Evolutionary conservation across 2,329 filamentous ascomycete genomes (phyloP).

Genomic region (Pseudogymnoascus sp.): DNA sequence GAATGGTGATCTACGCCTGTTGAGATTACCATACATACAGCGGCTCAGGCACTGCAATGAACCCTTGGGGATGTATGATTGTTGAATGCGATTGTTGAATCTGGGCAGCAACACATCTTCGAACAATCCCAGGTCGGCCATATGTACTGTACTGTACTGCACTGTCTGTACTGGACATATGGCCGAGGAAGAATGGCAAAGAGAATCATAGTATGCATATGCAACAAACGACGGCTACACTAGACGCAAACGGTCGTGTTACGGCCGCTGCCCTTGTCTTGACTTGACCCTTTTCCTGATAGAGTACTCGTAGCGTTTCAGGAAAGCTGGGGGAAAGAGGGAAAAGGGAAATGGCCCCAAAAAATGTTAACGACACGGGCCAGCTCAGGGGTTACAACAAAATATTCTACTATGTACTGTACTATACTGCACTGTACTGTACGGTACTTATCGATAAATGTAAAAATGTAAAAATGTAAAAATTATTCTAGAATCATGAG

Average conservation of each 20-base stretch:
- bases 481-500: neutral
- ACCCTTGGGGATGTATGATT: neutral
- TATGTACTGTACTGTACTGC: neutral
- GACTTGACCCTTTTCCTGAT: neutral
- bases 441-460: neutral
- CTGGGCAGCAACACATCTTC: neutral
- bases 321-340: neutral
- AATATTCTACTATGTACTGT: neutral
- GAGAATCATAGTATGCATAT: neutral
- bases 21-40: conserved; percentile 5
- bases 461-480: neutral
- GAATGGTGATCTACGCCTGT: conserved; percentile 2
- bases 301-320: neutral
- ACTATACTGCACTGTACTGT: neutral
- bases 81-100: neutral
- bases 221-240: neutral
- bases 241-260: conserved; percentile 8
- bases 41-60: neutral
- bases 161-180: no score
- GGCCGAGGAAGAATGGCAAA: no score
- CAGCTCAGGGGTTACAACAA: conserved; percentile 4
- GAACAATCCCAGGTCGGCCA: neutral
- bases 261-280: neutral
- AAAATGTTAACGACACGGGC: neutral
- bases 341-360: neutral